Evolutionary conservation across 1,284 basidiomycete genomes (phyloP), one percentile per base, ranked within the genome.

Genomic region (Lentinula novae-zelandiae): DNA sequence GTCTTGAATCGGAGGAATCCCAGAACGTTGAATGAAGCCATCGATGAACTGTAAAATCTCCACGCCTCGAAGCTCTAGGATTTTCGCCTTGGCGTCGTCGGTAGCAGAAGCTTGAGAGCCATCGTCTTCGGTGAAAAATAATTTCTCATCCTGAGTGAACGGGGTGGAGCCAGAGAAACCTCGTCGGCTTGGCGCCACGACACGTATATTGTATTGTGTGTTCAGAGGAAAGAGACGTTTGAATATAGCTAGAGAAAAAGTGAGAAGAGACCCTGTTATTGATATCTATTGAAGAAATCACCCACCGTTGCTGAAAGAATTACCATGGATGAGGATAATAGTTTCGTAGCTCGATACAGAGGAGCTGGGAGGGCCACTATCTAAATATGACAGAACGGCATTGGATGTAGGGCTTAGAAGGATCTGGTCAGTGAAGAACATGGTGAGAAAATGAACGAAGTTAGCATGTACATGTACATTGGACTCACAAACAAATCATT

Each of bases 391-490:
- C 13, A 58, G 1, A 6, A 46, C 31, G 27, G 36, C n/a, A 15
- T 44, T 44, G 27, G 54, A 46, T n/a, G 27, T 27, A 17, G 54
- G 31, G 10, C 44, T 33, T n/a, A 56, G 15, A 10, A 46, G 40
- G n/a, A 56, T 46, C 6, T 56, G 42, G 40, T 33, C 27, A n/a
- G 42, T 46, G 53, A 54, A 13, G 22, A 33, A 33, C 54, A 56
- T 56, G 27, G 42, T 56, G 5, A 54, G 33, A 38, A 63, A 4
- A 73, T 72, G 58, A 53, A 17, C 42, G 27, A 27, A 27, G 27
- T 27, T 27, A 27, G 27, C 27, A 27, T 4, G 27, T 27, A 27
- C 27, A 27, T 27, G 27, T 27, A 27, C 27, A 27, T 27, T 27
- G 27, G 27, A 27, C 27, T 27, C 27, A 27, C 27, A 27, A 27